Evolutionary conservation across 148 eudicot species (phyloP).

Genomic region (Chenopodium album): DNA sequence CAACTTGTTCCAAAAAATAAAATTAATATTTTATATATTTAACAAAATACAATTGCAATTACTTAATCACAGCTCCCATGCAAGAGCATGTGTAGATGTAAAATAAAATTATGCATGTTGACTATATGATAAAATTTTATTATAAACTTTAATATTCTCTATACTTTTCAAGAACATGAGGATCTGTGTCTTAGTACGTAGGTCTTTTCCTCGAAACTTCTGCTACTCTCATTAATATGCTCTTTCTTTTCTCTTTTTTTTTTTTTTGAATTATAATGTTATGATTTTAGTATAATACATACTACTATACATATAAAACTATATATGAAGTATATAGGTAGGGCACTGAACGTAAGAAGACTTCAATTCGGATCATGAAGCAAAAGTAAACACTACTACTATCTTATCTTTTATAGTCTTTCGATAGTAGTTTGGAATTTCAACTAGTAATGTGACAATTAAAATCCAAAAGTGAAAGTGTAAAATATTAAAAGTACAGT

Average conservation of each 20-base stretch:
- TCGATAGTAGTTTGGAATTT: too few species aligned
- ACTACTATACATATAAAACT: too few species aligned
- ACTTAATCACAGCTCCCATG: slow-evolving; percentile 10
- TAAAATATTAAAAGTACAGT: too few species aligned
- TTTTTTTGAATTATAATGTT: too few species aligned
- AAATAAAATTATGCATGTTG: slow-evolving; percentile 23
- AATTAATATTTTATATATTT: background rate
- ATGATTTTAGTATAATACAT: too few species aligned
- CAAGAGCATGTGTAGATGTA: slow-evolving; percentile 19
- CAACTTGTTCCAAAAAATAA: slow-evolving; percentile 11
- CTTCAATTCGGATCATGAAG: background rate
- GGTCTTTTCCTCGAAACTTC: slow-evolving; percentile 16
- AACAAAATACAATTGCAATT: background rate
- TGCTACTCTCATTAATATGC: background rate
- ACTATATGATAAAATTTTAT: background rate
- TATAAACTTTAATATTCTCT: background rate
- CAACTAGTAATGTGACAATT: too few species aligned
- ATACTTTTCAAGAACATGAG: slow-evolving; percentile 6
- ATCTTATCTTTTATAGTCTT: background rate
- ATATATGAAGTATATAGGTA: too few species aligned
- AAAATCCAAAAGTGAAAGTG: too few species aligned
- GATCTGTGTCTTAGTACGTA: slow-evolving; percentile 17
- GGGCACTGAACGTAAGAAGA: background rate
- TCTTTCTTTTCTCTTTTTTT: too few species aligned
- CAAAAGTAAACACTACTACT: background rate